Evolutionary conservation across 345 rosid genomes (phyloP).

Genomic region (Salix caprea): DNA sequence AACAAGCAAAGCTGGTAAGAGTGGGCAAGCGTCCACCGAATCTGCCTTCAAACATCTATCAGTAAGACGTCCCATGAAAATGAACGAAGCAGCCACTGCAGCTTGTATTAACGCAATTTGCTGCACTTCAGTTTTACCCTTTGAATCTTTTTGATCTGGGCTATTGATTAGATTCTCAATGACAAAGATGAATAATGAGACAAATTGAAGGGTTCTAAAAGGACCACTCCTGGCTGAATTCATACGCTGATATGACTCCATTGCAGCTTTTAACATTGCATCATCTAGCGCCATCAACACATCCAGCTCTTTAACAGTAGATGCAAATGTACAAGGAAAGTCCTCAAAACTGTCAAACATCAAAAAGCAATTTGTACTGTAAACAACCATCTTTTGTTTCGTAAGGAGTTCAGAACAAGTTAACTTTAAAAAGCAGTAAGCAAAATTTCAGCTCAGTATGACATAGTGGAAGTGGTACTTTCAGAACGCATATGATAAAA

Average conservation of each 20-base stretch:
- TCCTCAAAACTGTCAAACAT: conserved; percentile 56
- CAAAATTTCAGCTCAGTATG: not conserved
- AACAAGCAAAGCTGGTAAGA: conserved; percentile 67
- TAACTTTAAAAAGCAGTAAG: not conserved
- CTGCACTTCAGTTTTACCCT: conserved; percentile 20
- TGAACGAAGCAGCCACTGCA: conserved; percentile 45
- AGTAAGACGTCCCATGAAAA: conserved; percentile 63
- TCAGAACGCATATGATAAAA: not conserved
- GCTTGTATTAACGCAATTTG: conserved; percentile 29
- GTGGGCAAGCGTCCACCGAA: conserved; percentile 44
- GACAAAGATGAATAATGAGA: conserved; percentile 58
- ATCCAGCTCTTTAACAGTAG: conserved; percentile 59
- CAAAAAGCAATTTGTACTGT: not conserved
- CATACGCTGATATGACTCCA: conserved; percentile 60
- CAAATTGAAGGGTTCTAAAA: conserved; percentile 60
- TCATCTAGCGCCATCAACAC: conserved; percentile 49
- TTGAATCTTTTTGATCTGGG: conserved; percentile 20
- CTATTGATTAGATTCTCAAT: conserved; percentile 36
- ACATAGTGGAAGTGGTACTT: not conserved
- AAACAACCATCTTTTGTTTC: not conserved
- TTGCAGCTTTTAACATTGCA: conserved; percentile 33
- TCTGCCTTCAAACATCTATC: conserved; percentile 55
- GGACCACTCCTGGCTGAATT: conserved; percentile 64
- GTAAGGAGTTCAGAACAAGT: not conserved
- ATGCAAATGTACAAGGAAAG: conserved; percentile 56